phyloP scores from a whole-genome alignment of 1,139 yeast species.

The Saccharomyces hybrid region DNA sequence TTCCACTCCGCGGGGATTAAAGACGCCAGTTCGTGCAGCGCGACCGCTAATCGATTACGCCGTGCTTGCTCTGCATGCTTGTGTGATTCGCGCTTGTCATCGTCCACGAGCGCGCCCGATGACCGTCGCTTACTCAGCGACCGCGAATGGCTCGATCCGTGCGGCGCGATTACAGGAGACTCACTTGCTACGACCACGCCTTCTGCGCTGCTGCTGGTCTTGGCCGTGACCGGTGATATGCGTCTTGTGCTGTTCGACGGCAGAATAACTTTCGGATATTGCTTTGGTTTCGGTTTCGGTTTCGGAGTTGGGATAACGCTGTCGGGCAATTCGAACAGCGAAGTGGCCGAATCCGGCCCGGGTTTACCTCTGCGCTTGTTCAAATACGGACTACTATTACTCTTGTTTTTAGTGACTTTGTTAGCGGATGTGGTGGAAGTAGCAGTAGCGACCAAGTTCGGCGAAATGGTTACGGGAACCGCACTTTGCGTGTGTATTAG shows the following conservation, averaged over 20 bases:
- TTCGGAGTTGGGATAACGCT: constrained; percentile 7
- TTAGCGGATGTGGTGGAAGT: neutral
- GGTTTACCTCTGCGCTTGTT: constrained; percentile 23
- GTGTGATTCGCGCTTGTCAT: constrained; percentile 65
- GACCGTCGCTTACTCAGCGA: neutral
- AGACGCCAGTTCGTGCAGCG: constrained; percentile 64
- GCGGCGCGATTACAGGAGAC: constrained; percentile 29
- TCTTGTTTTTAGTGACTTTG: neutral
- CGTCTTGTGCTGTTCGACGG: constrained; percentile 19
- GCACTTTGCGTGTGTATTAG: neutral
- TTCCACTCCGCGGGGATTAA: constrained; percentile 61
- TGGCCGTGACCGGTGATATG: neutral
- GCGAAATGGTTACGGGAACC: neutral
- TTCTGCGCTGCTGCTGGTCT: neutral
- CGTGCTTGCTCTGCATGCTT: constrained; percentile 95
- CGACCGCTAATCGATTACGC: constrained; percentile 82
- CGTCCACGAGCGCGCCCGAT: neutral
- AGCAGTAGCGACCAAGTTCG: constrained; percentile 2
- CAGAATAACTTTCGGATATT: constrained; percentile 24
- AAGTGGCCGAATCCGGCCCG: neutral
- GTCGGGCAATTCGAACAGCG: constrained; percentile 1
- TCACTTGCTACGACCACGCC: constrained; percentile 17
- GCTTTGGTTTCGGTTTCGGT: constrained; percentile 13
- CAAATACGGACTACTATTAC: constrained; percentile 27
- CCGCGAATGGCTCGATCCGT: constrained; percentile 4